A percentile compares a stretch with the other conserved stretches of the same genome.
Conservation (phyloP, 805 yeast species). For the Candida railenensis region DNA sequence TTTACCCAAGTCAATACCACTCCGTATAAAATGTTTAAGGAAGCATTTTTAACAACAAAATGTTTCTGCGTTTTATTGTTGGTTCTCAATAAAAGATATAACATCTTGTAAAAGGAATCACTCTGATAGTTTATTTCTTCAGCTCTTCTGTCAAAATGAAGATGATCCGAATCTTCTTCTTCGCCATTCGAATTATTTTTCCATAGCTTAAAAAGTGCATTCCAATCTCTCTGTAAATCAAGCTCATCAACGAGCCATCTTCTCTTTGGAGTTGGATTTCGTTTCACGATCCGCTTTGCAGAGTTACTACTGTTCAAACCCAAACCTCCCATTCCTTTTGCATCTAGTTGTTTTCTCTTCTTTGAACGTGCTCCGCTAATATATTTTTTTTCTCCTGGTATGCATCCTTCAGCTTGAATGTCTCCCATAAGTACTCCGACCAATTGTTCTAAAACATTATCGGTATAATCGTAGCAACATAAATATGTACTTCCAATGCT, state of each 20-base stretch:
- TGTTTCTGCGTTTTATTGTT: constrained; percentile 37
- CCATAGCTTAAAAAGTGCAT: constrained; percentile 44
- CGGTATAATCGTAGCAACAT: constrained; percentile 62
- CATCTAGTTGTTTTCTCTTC: constrained; percentile 18
- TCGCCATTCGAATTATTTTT: constrained; percentile 32
- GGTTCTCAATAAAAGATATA: constrained; percentile 29
- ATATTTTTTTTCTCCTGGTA: constrained; percentile 53
- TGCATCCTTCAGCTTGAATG: constrained; percentile 48
- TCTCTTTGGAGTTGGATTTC: constrained; percentile 28
- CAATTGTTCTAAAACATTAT: constrained; percentile 47
- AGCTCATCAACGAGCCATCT: constrained; percentile 61
- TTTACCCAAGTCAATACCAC: constrained; percentile 54
- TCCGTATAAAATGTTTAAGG: constrained; percentile 54
- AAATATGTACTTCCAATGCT: constrained; percentile 55
- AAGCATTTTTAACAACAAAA: constrained; percentile 57
- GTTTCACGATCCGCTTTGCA: constrained; percentile 12
- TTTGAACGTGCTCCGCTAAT: constrained; percentile 16
- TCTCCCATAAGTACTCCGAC: constrained; percentile 57
- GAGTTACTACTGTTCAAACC: background rate
- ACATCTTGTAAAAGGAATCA: constrained; percentile 26
- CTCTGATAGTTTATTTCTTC: constrained; percentile 21
- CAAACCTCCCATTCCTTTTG: background rate
- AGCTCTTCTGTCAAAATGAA: constrained; percentile 13
- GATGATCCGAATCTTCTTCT: constrained; percentile 3
- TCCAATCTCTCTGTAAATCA: constrained; percentile 49